Percentiles rank a stretch among this genome's conserved stretches.
phyloP scores from a whole-genome alignment of 371 early-diverging fungal genomes.

The Circinella umbellata region DNA sequence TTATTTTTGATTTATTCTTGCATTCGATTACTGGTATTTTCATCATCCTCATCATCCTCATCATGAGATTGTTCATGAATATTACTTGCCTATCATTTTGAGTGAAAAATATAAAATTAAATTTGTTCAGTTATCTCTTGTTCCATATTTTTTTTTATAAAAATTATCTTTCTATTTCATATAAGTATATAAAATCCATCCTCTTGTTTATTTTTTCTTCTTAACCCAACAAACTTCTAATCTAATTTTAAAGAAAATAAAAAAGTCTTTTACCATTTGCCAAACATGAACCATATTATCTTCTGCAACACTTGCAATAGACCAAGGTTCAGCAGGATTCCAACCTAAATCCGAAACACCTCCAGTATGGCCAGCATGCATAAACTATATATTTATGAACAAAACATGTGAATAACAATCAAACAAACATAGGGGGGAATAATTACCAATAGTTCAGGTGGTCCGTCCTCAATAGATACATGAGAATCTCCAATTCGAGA shows the following conservation, averaged over 20 bases:
- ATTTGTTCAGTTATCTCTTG: too few relatives aligned
- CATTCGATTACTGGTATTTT: too few relatives aligned
- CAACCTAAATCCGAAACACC: slow-evolving; percentile 97
- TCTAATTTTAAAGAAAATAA: too few relatives aligned
- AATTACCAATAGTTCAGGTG: slow-evolving; percentile 93
- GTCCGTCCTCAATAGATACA: slow-evolving; percentile 92
- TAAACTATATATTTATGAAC: slow-evolving; percentile 64
- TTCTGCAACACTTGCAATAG: slow-evolving; percentile 94
- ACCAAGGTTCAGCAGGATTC: slow-evolving; percentile 98
- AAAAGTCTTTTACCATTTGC: slow-evolving; percentile 83
- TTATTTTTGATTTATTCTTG: too few relatives aligned
- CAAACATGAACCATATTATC: slow-evolving; percentile 99
- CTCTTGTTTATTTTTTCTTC: too few relatives aligned
- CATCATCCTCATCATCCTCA: not conserved
- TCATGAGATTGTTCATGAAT: not conserved
- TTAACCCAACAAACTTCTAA: too few relatives aligned
- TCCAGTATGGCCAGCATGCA: slow-evolving; percentile 99
- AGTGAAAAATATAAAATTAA: too few relatives aligned
- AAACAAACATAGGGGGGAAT: not conserved
- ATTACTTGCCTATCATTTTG: slow-evolving; percentile 11
- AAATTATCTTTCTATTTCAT: too few relatives aligned
- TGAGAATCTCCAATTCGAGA: slow-evolving; percentile 90
- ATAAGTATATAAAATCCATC: too few relatives aligned
- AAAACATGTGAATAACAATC: not conserved
- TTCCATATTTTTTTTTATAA: too few relatives aligned